Evolutionary conservation across 2,329 filamentous ascomycete species (phyloP).

Genomic region (Bipolaris zeicola): DNA sequence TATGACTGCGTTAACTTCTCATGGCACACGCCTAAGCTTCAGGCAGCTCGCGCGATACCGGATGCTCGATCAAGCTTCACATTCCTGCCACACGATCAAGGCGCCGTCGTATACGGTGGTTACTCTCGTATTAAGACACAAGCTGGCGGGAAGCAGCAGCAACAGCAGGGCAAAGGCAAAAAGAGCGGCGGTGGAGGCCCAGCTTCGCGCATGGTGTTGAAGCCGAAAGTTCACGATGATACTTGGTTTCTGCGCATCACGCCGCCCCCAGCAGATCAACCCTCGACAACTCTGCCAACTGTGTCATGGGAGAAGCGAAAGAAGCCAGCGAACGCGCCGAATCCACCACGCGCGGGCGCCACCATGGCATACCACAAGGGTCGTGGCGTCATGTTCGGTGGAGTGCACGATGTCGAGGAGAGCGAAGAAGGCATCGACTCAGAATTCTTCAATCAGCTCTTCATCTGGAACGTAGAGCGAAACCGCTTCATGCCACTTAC

Average conservation of each 20-base stretch:
- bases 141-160: conserved; percentile 64
- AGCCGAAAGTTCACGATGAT: conserved; percentile 91
- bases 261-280: conserved; percentile 70
- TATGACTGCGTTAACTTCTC: conserved; percentile 88
- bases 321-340: conserved; percentile 86
- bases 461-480: conserved; percentile 92
- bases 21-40: conserved; percentile 79
- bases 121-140: conserved; percentile 86
- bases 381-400: conserved; percentile 89
- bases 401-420: conserved; percentile 90
- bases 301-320: conserved; percentile 94
- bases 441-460: conserved; percentile 93
- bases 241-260: conserved; percentile 89
- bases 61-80: conserved; percentile 92
- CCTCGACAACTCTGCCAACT: conserved; percentile 68
- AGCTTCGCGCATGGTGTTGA: conserved; percentile 73
- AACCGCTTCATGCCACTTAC: conserved; percentile 90
- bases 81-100: conserved; percentile 85
- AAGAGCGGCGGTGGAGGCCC: conserved; percentile 61
- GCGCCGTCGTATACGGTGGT: conserved; percentile 88
- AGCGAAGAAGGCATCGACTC: conserved; percentile 95
- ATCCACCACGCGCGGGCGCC: conserved; percentile 80
- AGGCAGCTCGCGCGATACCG: conserved; percentile 81
- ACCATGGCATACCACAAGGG: conserved; percentile 96
- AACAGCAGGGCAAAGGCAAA: conserved; percentile 52